Percentiles rank a stretch among this genome's conserved stretches.
These are phyloP conservation scores for Thalassiosira gravida DNA, from an alignment of 352 stramenopile genomes.

Conservation along the genomic window DNA sequence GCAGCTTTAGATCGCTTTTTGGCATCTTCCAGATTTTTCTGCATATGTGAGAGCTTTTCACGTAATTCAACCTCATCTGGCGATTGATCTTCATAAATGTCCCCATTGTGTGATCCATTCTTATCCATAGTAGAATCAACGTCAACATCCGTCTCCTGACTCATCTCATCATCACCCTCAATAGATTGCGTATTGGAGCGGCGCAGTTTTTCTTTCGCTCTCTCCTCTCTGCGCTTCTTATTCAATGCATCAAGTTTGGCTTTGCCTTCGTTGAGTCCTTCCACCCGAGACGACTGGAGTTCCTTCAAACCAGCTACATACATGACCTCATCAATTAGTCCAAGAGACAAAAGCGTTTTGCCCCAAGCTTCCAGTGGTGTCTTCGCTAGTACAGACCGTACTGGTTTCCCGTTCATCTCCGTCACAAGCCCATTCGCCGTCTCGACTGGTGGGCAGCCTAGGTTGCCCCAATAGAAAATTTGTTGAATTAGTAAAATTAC, in stretches of 20 bases:
- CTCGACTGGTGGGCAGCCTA: conserved; percentile 52
- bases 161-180: conserved; percentile 34
- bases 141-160: conserved; percentile 23
- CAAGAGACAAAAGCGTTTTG: conserved; percentile 74
- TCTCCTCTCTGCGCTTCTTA: conserved; percentile 57
- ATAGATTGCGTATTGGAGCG: conserved; percentile 15
- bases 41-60: conserved; percentile 57
- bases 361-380: conserved; percentile 82
- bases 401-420: conserved; percentile 75
- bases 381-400: conserved; percentile 67
- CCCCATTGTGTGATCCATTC: conserved; percentile 29
- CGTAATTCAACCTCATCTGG: conserved; percentile 58
- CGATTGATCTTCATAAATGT: conserved; percentile 35
- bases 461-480: neutral
- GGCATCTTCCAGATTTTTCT: conserved; percentile 50
- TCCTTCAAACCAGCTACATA: conserved; percentile 60
- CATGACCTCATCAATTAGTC: conserved; percentile 86
- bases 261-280: conserved; percentile 58
- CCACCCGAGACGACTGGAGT: conserved; percentile 36
- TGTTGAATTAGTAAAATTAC: neutral
- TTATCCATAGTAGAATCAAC: conserved; percentile 18
- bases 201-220: conserved; percentile 38
- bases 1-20: conserved; percentile 61
- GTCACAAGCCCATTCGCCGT: conserved; percentile 53
- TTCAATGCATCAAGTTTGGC: conserved; percentile 59